phyloP scores from a whole-genome alignment of 352 stramenopile species.

The Halophytophthora batemanensis region DNA sequence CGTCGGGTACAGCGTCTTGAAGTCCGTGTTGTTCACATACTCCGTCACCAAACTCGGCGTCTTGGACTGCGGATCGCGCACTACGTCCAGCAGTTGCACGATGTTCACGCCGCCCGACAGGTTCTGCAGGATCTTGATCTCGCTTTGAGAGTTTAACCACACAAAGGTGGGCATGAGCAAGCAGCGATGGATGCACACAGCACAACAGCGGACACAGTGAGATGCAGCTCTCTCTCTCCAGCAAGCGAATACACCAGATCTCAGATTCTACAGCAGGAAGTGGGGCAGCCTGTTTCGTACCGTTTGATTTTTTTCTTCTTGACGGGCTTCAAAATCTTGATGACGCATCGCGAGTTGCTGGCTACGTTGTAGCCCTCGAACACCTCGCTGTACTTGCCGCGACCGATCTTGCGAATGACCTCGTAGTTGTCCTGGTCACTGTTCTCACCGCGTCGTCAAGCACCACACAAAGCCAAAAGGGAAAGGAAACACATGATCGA shows the following conservation, averaged over 20 bases:
- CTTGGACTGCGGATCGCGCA: conserved; percentile 97
- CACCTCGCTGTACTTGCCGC: conserved; percentile 99
- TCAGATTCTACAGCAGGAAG: not conserved
- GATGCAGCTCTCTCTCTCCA: conserved; percentile 7
- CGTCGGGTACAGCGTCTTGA: conserved; percentile 99
- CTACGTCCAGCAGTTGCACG: conserved; percentile 98
- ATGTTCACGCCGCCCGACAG: conserved; percentile 98
- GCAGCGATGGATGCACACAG: not conserved
- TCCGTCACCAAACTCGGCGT: conserved; percentile 98
- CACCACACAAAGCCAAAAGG: too few relatives aligned
- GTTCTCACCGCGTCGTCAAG: conserved; percentile 7
- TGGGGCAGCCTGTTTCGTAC: conserved; percentile 14
- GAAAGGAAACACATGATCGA: too few relatives aligned
- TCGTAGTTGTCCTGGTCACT: conserved; percentile 99
- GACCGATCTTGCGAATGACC: conserved; percentile 98
- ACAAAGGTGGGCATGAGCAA: not conserved
- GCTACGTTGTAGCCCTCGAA: conserved; percentile 97
- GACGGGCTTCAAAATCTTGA: conserved; percentile 99
- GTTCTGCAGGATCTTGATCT: conserved; percentile 99
- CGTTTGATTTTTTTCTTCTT: conserved; percentile 99
- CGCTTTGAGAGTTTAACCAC: conserved; percentile 35
- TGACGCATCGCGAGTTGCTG: conserved; percentile 97
- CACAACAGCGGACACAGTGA: not conserved
- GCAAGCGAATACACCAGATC: not conserved
- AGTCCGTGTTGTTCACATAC: conserved; percentile 99